phyloP scores from a whole-genome alignment of 805 yeast species.

The Wickerhamiella azyma region DNA sequence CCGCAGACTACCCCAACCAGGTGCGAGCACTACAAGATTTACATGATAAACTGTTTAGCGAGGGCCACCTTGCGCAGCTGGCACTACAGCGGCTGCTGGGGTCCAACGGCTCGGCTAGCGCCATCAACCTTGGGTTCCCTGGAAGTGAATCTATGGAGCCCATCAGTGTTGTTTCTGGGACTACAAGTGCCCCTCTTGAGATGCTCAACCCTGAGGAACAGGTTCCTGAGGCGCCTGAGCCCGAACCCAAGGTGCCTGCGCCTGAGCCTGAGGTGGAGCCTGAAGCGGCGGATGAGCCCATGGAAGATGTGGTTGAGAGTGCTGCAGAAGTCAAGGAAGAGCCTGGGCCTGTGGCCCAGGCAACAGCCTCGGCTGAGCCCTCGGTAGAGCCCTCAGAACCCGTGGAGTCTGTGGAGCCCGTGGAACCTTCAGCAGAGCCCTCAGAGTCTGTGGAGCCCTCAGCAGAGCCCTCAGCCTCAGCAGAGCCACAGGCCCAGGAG shows the following conservation, averaged over 20 bases:
- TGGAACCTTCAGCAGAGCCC: neutral
- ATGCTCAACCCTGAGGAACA: neutral
- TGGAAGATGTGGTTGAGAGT: neutral
- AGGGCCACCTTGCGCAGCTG: conserved; percentile 65
- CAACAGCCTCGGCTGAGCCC: neutral
- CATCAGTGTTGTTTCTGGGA: no score
- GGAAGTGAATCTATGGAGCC: neutral
- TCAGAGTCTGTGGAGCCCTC: neutral
- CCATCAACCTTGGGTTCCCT: conserved; percentile 11
- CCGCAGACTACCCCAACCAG: conserved; percentile 52
- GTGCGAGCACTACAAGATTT: conserved; percentile 58
- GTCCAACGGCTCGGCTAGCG: conserved; percentile 16
- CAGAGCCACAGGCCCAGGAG: neutral
- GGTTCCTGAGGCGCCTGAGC: neutral
- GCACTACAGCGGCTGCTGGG: conserved; percentile 52
- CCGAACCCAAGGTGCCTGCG: no score
- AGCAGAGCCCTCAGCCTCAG: neutral
- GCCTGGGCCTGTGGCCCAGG: neutral
- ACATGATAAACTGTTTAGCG: conserved; percentile 60
- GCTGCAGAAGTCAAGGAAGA: neutral
- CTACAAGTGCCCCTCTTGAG: neutral
- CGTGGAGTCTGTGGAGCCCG: neutral
- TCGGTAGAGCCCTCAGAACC: neutral
- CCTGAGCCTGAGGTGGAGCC: neutral
- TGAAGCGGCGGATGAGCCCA: neutral